These are phyloP conservation scores for Sporisorium sorghi DNA, from an alignment of 1,284 basidiomycete genomes.

Conservation along the genomic window DNA sequence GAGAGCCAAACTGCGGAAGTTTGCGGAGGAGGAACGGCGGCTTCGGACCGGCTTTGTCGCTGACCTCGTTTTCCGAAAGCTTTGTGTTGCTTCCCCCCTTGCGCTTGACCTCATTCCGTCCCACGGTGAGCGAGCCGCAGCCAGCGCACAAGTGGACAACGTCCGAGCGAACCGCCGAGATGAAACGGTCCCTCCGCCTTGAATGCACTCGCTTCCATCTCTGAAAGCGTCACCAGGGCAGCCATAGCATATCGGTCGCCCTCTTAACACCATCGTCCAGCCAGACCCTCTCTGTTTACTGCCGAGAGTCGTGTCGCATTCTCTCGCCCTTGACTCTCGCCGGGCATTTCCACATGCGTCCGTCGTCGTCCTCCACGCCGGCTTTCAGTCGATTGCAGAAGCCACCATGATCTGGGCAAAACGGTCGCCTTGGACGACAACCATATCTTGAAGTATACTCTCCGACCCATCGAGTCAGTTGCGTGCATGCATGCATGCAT, in stretches of 20 bases:
- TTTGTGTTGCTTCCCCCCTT: background rate
- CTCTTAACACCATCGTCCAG: no score
- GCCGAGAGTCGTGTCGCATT: no score
- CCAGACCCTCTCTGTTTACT: no score
- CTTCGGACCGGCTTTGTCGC: constrained; percentile 20
- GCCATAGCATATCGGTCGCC: no score
- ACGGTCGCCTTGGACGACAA: background rate
- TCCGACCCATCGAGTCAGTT: background rate
- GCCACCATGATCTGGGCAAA: background rate
- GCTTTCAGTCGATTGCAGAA: background rate
- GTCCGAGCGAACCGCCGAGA: background rate
- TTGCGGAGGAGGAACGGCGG: constrained; percentile 15
- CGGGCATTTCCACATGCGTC: background rate
- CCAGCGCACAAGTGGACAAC: background rate
- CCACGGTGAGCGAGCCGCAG: background rate
- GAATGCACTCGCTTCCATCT: background rate
- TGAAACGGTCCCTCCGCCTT: background rate
- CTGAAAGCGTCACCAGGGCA: no score
- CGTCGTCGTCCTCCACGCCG: background rate
- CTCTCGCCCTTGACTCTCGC: background rate
- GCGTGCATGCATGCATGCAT: no score
- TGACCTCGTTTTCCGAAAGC: background rate
- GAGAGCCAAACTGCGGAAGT: constrained; percentile 13
- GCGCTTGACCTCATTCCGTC: background rate
- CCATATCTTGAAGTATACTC: background rate